phyloP scores from a whole-genome alignment of 805 yeast genomes.

The Teunomyces pallodes region DNA sequence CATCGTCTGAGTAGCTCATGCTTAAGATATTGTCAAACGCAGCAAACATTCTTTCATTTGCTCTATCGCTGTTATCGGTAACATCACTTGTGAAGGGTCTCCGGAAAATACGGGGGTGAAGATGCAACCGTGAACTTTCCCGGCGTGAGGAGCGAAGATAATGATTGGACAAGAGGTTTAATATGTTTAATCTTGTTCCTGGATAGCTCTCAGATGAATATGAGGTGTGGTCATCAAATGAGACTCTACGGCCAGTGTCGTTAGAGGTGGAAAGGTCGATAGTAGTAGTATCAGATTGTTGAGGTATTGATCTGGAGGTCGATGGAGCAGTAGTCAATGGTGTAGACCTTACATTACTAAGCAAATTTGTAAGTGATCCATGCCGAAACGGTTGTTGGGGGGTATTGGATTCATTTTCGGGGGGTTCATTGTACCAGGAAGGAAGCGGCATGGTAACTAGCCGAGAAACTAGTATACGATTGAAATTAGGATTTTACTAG shows the following conservation, averaged over 20 bases:
- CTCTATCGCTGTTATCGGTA: background rate
- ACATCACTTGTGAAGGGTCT: background rate
- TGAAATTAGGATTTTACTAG: background rate
- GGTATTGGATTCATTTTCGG: background rate
- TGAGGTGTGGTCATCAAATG: background rate
- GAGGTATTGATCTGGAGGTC: background rate
- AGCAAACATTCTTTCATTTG: conserved; percentile 2
- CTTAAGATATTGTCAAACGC: conserved; percentile 3
- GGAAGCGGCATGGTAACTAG: background rate
- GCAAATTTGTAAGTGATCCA: background rate
- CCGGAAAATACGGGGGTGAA: conserved; percentile 1
- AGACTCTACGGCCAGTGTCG: background rate
- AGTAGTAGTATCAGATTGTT: background rate
- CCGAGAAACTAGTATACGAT: background rate
- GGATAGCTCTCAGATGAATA: background rate
- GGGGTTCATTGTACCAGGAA: conserved; percentile 2
- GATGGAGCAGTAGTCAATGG: background rate
- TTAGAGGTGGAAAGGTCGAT: background rate
- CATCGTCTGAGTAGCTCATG: conserved; percentile 4
- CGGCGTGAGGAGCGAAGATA: conserved; percentile 8
- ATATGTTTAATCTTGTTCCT: conserved; percentile 10
- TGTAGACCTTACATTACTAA: background rate
- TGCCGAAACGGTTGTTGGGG: background rate
- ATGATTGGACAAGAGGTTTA: conserved; percentile 12
- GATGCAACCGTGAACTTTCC: background rate